Evolutionary conservation across 768 basidiomycete species (phyloP).

Genomic region (Calocybe indica): DNA sequence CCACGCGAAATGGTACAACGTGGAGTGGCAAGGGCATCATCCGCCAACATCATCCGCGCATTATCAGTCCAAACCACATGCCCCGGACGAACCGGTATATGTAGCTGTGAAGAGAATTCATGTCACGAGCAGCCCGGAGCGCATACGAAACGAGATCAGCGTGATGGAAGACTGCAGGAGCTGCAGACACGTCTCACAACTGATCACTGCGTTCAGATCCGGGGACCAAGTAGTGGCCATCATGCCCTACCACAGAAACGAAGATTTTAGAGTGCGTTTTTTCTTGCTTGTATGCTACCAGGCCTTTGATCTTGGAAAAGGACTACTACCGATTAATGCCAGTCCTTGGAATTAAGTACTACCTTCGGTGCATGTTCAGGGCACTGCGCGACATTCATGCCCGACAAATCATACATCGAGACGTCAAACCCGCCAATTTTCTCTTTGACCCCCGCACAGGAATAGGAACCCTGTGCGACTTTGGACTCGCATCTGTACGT

Average conservation of each 20-base stretch:
- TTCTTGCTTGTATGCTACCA: not conserved
- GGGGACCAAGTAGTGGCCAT: conserved; percentile 90
- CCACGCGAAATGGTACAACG: conserved; percentile 72
- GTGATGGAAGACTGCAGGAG: conserved; percentile 86
- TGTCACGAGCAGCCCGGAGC: conserved; percentile 88
- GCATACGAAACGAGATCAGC: conserved; percentile 88
- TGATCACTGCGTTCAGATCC: conserved; percentile 91
- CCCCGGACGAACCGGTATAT: conserved; percentile 50
- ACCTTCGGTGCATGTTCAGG: conserved; percentile 88
- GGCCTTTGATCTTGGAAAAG: conserved; percentile 25
- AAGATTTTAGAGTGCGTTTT: conserved; percentile 85
- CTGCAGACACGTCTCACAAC: conserved; percentile 82
- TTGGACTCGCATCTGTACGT: conserved; percentile 90
- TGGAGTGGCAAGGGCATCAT: conserved; percentile 65
- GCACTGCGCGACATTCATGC: conserved; percentile 86
- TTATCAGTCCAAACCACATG: conserved; percentile 46
- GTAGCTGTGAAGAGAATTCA: conserved; percentile 97
- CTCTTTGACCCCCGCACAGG: conserved; percentile 83
- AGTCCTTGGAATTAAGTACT: conserved; percentile 72
- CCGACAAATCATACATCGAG: conserved; percentile 87
- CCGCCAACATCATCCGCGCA: conserved; percentile 57
- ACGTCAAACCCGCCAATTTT: conserved; percentile 98
- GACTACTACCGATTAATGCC: conserved; percentile 76
- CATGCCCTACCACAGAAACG: conserved; percentile 90
- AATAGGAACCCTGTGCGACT: conserved; percentile 86